These are phyloP conservation scores for Barnettozyma wickerhamii DNA, from an alignment of 805 yeast species.

Conservation along the genomic window DNA sequence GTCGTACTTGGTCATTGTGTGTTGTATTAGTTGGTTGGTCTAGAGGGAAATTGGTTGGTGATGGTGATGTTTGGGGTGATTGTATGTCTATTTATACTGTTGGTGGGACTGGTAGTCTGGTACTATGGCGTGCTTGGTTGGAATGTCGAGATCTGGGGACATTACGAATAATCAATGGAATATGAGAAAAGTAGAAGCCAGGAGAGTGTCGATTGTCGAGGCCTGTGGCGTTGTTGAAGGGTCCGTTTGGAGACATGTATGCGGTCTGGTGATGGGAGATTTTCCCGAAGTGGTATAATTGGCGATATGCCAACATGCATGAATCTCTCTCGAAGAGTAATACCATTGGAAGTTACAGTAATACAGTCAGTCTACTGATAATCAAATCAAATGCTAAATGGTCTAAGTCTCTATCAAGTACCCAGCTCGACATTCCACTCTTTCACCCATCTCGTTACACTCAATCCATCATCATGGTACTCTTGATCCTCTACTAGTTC, in stretches of 20 bases:
- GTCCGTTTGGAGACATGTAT: background rate
- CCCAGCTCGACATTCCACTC: slow-evolving; percentile 3
- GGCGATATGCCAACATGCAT: background rate
- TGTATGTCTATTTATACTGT: background rate
- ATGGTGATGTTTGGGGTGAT: background rate
- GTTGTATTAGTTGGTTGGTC: background rate
- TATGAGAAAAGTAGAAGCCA: too few relatives aligned
- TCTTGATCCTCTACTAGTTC: slow-evolving; percentile 37
- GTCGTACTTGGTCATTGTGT: background rate
- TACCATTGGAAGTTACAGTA: too few relatives aligned
- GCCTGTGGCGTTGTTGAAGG: background rate
- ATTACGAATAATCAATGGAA: too few relatives aligned
- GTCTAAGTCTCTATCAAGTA: background rate
- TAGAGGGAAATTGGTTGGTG: background rate
- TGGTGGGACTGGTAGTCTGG: background rate
- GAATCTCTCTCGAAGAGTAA: too few relatives aligned
- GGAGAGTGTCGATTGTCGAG: too few relatives aligned
- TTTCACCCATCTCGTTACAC: slow-evolving; percentile 53
- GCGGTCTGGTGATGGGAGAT: too few relatives aligned
- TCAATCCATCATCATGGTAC: slow-evolving; percentile 52
- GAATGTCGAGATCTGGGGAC: background rate
- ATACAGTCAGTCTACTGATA: too few relatives aligned
- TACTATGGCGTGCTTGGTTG: background rate
- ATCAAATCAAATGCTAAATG: too few relatives aligned
- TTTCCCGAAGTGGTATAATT: background rate